These are phyloP conservation scores for Scheffersomyces stipitis DNA, from an alignment of 805 yeast species.

Conservation along the genomic window DNA sequence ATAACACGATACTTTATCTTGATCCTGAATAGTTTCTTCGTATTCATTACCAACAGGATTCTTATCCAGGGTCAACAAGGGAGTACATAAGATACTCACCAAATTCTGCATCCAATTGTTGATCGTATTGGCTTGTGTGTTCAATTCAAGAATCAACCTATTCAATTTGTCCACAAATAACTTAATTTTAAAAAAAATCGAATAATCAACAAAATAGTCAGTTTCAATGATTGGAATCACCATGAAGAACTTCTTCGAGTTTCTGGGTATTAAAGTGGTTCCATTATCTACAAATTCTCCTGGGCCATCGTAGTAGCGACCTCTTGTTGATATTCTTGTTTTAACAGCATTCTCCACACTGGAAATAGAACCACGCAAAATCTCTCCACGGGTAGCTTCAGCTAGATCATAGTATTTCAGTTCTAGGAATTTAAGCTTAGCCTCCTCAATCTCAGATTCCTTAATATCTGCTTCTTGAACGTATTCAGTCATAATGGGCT, in stretches of 20 bases:
- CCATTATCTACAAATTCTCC: slow-evolving; percentile 30
- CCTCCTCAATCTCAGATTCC: slow-evolving; percentile 3
- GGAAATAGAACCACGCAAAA: slow-evolving; percentile 29
- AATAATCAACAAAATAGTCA: slow-evolving; percentile 11
- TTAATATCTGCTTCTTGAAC: not conserved
- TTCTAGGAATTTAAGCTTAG: slow-evolving; percentile 23
- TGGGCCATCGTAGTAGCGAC: slow-evolving; percentile 8
- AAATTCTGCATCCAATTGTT: slow-evolving; percentile 53
- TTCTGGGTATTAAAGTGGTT: slow-evolving; percentile 26
- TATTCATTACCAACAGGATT: slow-evolving; percentile 76
- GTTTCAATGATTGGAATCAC: slow-evolving; percentile 27
- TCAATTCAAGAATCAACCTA: slow-evolving; percentile 34
- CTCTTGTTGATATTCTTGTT: slow-evolving; percentile 23
- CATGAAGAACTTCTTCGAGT: slow-evolving; percentile 31
- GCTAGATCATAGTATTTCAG: slow-evolving; percentile 33
- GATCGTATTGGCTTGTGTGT: slow-evolving; percentile 50
- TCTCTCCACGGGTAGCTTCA: slow-evolving; percentile 31
- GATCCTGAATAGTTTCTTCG: slow-evolving; percentile 68
- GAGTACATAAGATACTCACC: slow-evolving; percentile 43
- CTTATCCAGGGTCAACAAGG: slow-evolving; percentile 47
- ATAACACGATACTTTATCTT: slow-evolving; percentile 64
- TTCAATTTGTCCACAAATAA: slow-evolving; percentile 21
- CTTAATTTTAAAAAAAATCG: slow-evolving; percentile 19
- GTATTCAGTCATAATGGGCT: not conserved
- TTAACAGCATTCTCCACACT: slow-evolving; percentile 26